phyloP scores from a whole-genome alignment of 768 basidiomycete species.

The Cantharellus anzutake region DNA sequence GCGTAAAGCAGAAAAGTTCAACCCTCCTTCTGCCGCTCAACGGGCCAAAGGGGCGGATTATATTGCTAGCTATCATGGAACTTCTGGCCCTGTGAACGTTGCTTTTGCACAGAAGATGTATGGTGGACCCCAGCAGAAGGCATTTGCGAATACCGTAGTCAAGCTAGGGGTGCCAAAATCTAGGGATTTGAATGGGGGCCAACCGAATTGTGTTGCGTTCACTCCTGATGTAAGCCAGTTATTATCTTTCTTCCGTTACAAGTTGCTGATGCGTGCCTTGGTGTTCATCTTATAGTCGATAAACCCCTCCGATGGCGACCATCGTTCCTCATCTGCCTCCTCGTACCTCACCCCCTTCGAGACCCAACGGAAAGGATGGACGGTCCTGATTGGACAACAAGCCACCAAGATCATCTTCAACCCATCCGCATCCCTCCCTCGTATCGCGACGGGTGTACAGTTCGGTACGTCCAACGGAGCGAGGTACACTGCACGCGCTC shows the following conservation, averaged over 20 bases:
- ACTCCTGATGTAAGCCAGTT: constrained; percentile 26
- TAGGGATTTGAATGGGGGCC: constrained; percentile 35
- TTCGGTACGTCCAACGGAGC: neutral
- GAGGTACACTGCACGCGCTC: neutral
- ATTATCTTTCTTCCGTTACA: neutral
- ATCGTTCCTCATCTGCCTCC: constrained; percentile 33
- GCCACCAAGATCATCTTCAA: constrained; percentile 2
- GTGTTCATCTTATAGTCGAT: constrained; percentile 14
- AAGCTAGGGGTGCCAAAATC: constrained; percentile 28
- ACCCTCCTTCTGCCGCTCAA: constrained; percentile 12
- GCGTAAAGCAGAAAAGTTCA: constrained; percentile 17
- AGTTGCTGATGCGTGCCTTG: neutral
- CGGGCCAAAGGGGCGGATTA: constrained; percentile 17
- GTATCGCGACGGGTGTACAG: neutral
- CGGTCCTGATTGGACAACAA: constrained; percentile 22
- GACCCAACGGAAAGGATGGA: constrained; percentile 26
- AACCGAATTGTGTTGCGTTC: constrained; percentile 35
- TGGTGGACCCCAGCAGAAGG: constrained; percentile 33
- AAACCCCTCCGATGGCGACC: constrained; percentile 30
- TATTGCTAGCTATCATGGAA: constrained; percentile 31
- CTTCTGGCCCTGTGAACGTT: constrained; percentile 35
- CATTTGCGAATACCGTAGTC: constrained; percentile 30
- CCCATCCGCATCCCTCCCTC: neutral
- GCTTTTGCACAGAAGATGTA: constrained; percentile 27
- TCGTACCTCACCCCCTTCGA: constrained; percentile 39